Evolutionary conservation across 2,329 filamentous ascomycete genomes (phyloP), one percentile per base, ranked within the genome.

Genomic region (Cladosporium cucumerinum): DNA sequence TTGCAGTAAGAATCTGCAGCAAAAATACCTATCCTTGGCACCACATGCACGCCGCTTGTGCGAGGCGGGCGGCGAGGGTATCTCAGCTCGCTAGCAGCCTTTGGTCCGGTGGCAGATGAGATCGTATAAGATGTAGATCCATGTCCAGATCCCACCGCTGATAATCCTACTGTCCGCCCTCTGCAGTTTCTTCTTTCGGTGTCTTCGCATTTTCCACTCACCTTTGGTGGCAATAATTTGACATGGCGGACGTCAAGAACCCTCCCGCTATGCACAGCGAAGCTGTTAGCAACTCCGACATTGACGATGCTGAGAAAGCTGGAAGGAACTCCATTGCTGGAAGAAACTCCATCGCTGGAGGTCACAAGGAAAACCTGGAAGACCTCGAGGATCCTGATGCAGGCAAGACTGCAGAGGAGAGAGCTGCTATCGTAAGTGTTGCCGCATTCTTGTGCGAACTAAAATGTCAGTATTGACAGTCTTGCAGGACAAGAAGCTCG

Each of bases 331-430:
- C 36, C 3, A 21, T 51, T 18, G 7, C 36, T 6, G 21, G 48
- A 25, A 52, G 48, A 16, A 26, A 23, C 16, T 61, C 59, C 32
- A 54, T 61, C 16, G 12, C 18, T 43, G 60, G 60, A 18, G 34
- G 23, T 18, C 60, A 62, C 28, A 55, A 55, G 11, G 62, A 64
- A 23, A 64, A 49, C 16, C 25, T 65, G 26, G 46, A 57, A 32
- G 65, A 64, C 25, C 54, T 66, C 14, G 70, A 82, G 11, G 85
- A 89, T 70, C 86, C 86, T 0, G 89, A 92, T 76, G 87, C 84
- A 57, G 86, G 86, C 8, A 77, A 90, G 69, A 87, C 82, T 46
- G 83, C 84, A 1, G 87, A 86, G 67, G 89, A 92, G 73, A 83
- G 79, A 68, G 84, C 83, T 28, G 82, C 78, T 57, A 84, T 86